Base-by-base conservation (phyloP, 2,329 filamentous ascomycete genomes). In the Verticillium zaregamsianum region DNA sequence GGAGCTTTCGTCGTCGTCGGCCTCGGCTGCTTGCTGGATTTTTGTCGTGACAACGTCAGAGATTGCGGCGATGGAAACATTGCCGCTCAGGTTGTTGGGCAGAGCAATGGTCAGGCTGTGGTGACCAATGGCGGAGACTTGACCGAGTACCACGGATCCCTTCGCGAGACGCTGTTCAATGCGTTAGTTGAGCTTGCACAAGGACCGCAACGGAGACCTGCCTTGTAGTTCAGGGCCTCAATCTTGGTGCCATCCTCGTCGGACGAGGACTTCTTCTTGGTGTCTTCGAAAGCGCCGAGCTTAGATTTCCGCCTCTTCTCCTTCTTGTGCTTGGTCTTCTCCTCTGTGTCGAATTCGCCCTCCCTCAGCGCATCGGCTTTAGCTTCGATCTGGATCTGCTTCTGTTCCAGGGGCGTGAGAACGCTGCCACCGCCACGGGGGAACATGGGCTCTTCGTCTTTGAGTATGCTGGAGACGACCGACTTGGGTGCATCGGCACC, bases 371-470 rank as follows among this genome's bases (percentile, higher is more conserved):
- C 95, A 80, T 99, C 95, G 69, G 90, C 89, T 72, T 91, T 95
- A 55, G 95, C 95, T 76, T 98, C 90, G 62, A 96, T 89, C 70
- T 95, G 90, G 65, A 99, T 98, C 76, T 98, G 92, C 79, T 97
- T 97, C 73, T 96, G 91, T 75, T 99, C 95, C 59, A 99, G 81
- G 23, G 95, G 93, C 2, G 95, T 97, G 72, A 99, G 80, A 59
- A 97, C 83, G 72, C 92, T 96, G 59, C 88, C 94, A 54, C 95
- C 96, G 61, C 95, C 95, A 82, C 95, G 87, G 67, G 95, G 94
- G 70, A 99, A 99, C 55, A 94, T 83, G 37, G 89, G 88, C 72
- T 97, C 95, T 67, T 98, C 95, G 67, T 95, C 90, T 73, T 83
- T 87, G 58, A 86, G 72, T 12, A 79, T 71, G 20, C 45, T 52